Evolutionary conservation across 768 basidiomycete species (phyloP), one percentile per base, ranked within the genome.

Genomic region (Filobasidium wieringae): DNA sequence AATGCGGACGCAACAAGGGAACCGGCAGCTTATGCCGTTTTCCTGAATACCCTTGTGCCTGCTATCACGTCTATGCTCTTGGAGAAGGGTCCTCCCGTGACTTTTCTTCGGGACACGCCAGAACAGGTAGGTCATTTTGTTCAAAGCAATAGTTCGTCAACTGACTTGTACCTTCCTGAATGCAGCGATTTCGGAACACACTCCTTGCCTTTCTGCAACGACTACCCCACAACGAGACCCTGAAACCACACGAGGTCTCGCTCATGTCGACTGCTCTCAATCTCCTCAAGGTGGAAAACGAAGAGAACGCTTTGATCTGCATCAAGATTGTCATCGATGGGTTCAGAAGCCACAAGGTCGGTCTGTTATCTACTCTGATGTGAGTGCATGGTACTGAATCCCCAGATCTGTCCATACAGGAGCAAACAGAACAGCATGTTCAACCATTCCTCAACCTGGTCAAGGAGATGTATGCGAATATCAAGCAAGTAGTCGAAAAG

Each of bases 271-370:
- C 88, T 53, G 83, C 95, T 82, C 79, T 96, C 34, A 79, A 88
- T 61, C 78, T 90, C 53, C 79, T 97, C 30, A 84, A 86, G 26
- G 77, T 81, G 63, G 95, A 99, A 76, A 96, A 95, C 70, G 95
- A 99, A 75, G 95, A 99, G 71, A 92, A 91, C 68, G 95, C 88
- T 2, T 80, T 85, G 31, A 80, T 84, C 1, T 86, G 85, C 55
- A 88, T 91, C 79, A 97, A 96, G 76, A 86, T 84, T 56, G 79
- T 95, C 67, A 84, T 89, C 58, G 93, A 99, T 75, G 79, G 91
- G 22, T 81, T 87, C 67, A 82, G 93, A 50, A 81, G 80, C 51
- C 87, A 86, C 70, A 81, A 86, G 66, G 67, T 65, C 33, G 47
- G 43, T 22, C 24, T 5, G 14, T 5, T 19, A 64, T 60, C 17